These are phyloP conservation scores for Gnomoniopsis smithogilvyi DNA, from an alignment of 2,329 filamentous ascomycete species.

Conservation along the genomic window DNA sequence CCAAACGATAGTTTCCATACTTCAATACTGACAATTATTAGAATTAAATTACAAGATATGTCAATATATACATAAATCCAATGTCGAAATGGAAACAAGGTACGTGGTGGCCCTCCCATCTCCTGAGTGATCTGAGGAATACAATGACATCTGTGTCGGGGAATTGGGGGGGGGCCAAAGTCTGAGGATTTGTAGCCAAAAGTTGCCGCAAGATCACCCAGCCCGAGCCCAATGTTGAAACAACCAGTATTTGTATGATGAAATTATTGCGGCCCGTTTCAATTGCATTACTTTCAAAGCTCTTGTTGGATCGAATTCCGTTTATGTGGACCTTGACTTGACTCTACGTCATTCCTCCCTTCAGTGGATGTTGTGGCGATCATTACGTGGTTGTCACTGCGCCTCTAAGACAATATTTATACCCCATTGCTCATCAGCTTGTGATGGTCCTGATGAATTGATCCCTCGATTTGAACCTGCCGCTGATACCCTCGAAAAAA, in stretches of 20 bases:
- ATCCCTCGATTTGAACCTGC: neutral
- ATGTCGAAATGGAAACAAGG: no score
- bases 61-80: no score
- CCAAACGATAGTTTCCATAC: no score
- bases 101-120: no score
- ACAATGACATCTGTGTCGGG: no score
- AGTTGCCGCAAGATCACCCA: no score
- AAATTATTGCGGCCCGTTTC: neutral
- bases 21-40: no score
- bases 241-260: neutral
- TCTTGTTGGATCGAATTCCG: neutral
- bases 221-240: neutral
- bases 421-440: neutral
- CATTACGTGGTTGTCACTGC: conserved; percentile 4
- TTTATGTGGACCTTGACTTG: neutral
- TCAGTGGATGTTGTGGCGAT: neutral
- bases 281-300: neutral
- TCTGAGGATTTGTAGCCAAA: no score
- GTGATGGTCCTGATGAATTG: neutral
- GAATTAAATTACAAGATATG: no score
- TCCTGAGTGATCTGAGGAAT: no score
- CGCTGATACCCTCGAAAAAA: no score
- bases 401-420: neutral
- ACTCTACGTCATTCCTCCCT: neutral
- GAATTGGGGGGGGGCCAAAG: no score